These are phyloP conservation scores for Usnea hakonensis DNA, from an alignment of 495 filamentous ascomycete genomes.

Conservation along the genomic window DNA sequence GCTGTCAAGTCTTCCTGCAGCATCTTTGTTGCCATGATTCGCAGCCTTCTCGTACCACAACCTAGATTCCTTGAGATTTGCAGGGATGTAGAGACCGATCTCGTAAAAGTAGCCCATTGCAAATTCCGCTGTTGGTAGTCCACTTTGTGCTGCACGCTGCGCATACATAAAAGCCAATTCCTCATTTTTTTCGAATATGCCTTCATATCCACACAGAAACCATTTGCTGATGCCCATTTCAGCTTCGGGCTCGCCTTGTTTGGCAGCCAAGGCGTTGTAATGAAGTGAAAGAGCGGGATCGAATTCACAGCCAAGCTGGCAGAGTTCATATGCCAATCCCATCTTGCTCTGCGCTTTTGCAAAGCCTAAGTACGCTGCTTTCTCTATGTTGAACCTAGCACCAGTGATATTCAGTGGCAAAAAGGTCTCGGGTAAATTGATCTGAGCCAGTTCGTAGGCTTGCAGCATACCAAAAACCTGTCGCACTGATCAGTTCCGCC, in stretches of 20 bases:
- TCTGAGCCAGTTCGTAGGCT: slow-evolving; percentile 80
- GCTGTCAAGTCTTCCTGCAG: slow-evolving; percentile 69
- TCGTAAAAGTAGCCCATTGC: slow-evolving; percentile 97
- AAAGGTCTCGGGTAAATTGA: slow-evolving; percentile 65
- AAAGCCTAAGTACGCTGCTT: slow-evolving; percentile 93
- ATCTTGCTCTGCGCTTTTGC: slow-evolving; percentile 97
- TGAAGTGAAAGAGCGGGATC: slow-evolving; percentile 86
- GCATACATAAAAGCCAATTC: slow-evolving; percentile 87
- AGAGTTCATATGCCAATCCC: slow-evolving; percentile 91
- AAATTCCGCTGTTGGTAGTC: slow-evolving; percentile 87
- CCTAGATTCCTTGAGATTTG: slow-evolving; percentile 73
- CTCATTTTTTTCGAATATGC: slow-evolving; percentile 89
- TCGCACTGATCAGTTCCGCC: slow-evolving; percentile 4
- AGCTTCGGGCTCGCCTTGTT: slow-evolving; percentile 82
- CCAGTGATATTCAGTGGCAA: slow-evolving; percentile 65
- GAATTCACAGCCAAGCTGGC: slow-evolving; percentile 89
- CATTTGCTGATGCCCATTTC: slow-evolving; percentile 97
- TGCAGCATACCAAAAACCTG: slow-evolving; percentile 91
- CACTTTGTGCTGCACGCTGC: slow-evolving; percentile 68
- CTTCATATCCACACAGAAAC: slow-evolving; percentile 93
- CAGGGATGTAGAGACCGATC: slow-evolving; percentile 79
- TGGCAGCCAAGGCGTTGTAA: slow-evolving; percentile 88
- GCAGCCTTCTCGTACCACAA: slow-evolving; percentile 89
- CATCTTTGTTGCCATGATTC: slow-evolving; percentile 88
- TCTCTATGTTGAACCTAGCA: slow-evolving; percentile 87